These are phyloP conservation scores for Echinosophora koreensis DNA, from an alignment of 306 rosid species.

Conservation along the genomic window DNA sequence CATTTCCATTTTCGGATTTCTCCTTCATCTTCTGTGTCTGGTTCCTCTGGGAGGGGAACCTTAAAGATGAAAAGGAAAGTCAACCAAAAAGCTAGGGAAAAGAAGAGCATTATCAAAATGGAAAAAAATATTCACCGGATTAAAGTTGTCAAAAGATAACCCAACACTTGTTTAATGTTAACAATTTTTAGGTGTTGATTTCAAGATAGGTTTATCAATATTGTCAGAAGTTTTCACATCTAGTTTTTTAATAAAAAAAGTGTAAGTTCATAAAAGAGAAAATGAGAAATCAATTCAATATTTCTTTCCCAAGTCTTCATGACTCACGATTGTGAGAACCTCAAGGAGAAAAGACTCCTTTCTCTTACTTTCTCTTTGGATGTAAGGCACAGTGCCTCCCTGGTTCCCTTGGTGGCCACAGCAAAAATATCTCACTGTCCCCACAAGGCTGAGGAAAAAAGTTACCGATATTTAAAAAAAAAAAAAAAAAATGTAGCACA, in stretches of 20 bases:
- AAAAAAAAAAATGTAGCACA: neutral
- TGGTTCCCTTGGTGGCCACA: neutral
- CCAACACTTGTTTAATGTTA: neutral
- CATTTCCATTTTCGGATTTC: slow-evolving; percentile 74
- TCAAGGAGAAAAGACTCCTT: neutral
- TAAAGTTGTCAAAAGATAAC: neutral
- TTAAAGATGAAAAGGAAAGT: slow-evolving; percentile 19
- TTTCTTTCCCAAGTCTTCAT: neutral
- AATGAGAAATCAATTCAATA: neutral
- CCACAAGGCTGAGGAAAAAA: neutral
- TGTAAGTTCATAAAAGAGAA: neutral
- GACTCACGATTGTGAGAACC: neutral
- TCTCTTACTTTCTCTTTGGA: neutral
- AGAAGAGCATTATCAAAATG: neutral
- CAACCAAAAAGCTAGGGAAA: neutral
- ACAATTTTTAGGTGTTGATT: neutral
- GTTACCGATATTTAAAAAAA: neutral
- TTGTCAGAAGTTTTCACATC: neutral
- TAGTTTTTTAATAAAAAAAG: neutral
- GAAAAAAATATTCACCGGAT: neutral
- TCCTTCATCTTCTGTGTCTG: slow-evolving; percentile 66
- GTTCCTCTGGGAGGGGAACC: slow-evolving; percentile 75
- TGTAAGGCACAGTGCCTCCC: neutral
- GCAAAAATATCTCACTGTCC: neutral
- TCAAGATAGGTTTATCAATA: neutral